A percentile compares a stretch with the other conserved stretches of the same genome.
Conservation (phyloP, 2,329 filamentous ascomycete species). For the Cercospora berteroae region DNA sequence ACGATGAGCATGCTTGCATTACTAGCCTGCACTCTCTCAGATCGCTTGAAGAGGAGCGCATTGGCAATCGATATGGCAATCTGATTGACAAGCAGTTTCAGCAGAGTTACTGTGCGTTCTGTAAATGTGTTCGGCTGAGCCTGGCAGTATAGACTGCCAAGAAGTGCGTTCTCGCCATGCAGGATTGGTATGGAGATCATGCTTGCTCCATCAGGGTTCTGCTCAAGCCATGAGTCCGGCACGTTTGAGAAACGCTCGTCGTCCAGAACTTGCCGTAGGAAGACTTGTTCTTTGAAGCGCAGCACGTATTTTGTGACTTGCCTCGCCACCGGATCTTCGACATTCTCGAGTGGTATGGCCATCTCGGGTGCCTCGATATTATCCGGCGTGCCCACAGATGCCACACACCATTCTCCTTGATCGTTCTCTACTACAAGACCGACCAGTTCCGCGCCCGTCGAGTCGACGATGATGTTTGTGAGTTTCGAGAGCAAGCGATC, state of each 20-base stretch:
- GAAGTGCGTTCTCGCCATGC: conserved; percentile 66
- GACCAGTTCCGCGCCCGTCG: conserved; percentile 70
- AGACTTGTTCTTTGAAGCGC: conserved; percentile 72
- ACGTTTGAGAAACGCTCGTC: conserved; percentile 80
- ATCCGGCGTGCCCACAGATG: conserved; percentile 71
- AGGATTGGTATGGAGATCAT: conserved; percentile 78
- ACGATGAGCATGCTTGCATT: conserved; percentile 75
- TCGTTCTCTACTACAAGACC: conserved; percentile 73
- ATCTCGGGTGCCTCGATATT: conserved; percentile 66
- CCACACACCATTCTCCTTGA: conserved; percentile 65
- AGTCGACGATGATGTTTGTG: conserved; percentile 77
- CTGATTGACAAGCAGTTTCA: conserved; percentile 71
- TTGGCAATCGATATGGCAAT: conserved; percentile 66
- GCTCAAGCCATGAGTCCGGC: conserved; percentile 64
- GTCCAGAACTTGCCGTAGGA: conserved; percentile 68
- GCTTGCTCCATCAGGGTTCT: conserved; percentile 67
- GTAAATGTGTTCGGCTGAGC: conserved; percentile 73
- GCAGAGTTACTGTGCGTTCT: conserved; percentile 58
- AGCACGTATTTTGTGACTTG: conserved; percentile 76
- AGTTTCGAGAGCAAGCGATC: conserved; percentile 76
- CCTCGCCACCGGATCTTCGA: conserved; percentile 67
- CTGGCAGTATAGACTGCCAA: conserved; percentile 75
- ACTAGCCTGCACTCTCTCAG: conserved; percentile 74
- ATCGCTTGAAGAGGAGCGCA: conserved; percentile 62
- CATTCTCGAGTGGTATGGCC: conserved; percentile 61